These are phyloP conservation scores for Phytopythium boreale DNA, from an alignment of 352 stramenopile species.

Conservation along the genomic window DNA sequence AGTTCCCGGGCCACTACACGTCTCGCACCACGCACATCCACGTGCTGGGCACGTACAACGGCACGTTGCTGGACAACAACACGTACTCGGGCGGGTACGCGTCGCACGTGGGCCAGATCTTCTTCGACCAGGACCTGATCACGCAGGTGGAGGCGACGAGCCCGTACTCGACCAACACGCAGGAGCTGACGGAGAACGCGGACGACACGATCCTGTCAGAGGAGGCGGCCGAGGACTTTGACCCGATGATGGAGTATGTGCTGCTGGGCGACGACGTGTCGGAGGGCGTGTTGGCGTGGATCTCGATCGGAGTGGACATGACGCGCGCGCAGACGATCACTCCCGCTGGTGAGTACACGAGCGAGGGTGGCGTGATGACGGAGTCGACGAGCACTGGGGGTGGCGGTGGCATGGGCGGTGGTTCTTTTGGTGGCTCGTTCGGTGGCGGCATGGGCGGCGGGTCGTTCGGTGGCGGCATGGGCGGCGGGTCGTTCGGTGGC, in stretches of 20 bases:
- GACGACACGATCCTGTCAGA: slow-evolving; percentile 26
- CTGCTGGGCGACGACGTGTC: slow-evolving; percentile 24
- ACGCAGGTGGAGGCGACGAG: slow-evolving; percentile 16
- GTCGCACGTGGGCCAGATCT: slow-evolving; percentile 18
- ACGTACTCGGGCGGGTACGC: slow-evolving; percentile 18
- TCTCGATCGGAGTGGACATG: slow-evolving; percentile 35
- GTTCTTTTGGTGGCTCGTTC: slow-evolving; percentile 6
- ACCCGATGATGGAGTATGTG: slow-evolving; percentile 34
- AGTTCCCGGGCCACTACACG: slow-evolving; percentile 23
- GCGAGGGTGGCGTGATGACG: slow-evolving; percentile 14
- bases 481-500: too few species aligned
- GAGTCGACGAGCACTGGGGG: slow-evolving; percentile 13
- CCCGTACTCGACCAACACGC: slow-evolving; percentile 23
- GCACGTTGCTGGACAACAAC: slow-evolving; percentile 21
- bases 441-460: slow-evolving; percentile 6
- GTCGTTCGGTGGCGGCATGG: too few species aligned
- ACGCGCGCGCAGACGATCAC: slow-evolving; percentile 16
- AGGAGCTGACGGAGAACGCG: slow-evolving; percentile 21
- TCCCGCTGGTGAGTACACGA: slow-evolving; percentile 10
- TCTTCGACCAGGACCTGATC: slow-evolving; percentile 28
- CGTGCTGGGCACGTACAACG: slow-evolving; percentile 21
- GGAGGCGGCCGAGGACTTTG: slow-evolving; percentile 24
- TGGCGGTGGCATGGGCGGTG: slow-evolving; percentile 6
- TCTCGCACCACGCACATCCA: slow-evolving; percentile 19
- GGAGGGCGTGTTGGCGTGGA: slow-evolving; percentile 36